A percentile compares a stretch with the other conserved stretches of the same genome.
Evolutionary conservation across 2,329 filamentous ascomycete species (phyloP).

Genomic region (Trichoderma citrinoviride): DNA sequence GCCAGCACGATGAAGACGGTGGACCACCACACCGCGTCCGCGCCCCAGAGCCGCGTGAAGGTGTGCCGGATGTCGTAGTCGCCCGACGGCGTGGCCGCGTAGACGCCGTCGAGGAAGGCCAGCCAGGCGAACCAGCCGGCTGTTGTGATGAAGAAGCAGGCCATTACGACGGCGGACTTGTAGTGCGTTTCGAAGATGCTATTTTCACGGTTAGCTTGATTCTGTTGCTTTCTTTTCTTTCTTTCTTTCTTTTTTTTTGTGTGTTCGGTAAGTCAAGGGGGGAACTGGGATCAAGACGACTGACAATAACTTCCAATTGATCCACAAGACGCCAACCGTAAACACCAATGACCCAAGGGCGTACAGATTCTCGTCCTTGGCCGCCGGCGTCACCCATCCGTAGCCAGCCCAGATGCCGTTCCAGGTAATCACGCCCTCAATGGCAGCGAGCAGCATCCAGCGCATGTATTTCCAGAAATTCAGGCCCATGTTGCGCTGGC

Average conservation of each 20-base stretch:
- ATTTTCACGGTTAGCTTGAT: slow-evolving; percentile 26
- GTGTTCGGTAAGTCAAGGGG: background rate
- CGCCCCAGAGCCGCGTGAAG: slow-evolving; percentile 65
- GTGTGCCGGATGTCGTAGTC: slow-evolving; percentile 67
- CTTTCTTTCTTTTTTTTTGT: background rate
- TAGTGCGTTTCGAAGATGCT: slow-evolving; percentile 73
- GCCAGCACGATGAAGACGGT: slow-evolving; percentile 63
- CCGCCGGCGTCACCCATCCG: slow-evolving; percentile 46
- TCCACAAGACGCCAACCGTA: slow-evolving; percentile 66
- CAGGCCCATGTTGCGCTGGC: slow-evolving; percentile 69
- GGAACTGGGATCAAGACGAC: slow-evolving; percentile 36
- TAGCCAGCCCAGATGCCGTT: slow-evolving; percentile 59
- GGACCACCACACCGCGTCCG: slow-evolving; percentile 71
- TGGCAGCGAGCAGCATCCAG: slow-evolving; percentile 74
- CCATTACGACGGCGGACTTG: slow-evolving; percentile 63
- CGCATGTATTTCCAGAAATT: slow-evolving; percentile 70
- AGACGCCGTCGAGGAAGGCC: slow-evolving; percentile 64
- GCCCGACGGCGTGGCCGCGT: slow-evolving; percentile 47
- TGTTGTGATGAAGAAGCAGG: slow-evolving; percentile 57
- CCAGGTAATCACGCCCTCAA: slow-evolving; percentile 71
- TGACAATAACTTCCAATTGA: slow-evolving; percentile 73
- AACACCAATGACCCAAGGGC: slow-evolving; percentile 72
- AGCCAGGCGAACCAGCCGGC: slow-evolving; percentile 73
- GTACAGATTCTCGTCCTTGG: slow-evolving; percentile 67
- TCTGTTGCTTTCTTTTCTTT: background rate